These are phyloP conservation scores for Oenanthe sinensis DNA, from an alignment of 129 eudicot genomes.

Conservation along the genomic window DNA sequence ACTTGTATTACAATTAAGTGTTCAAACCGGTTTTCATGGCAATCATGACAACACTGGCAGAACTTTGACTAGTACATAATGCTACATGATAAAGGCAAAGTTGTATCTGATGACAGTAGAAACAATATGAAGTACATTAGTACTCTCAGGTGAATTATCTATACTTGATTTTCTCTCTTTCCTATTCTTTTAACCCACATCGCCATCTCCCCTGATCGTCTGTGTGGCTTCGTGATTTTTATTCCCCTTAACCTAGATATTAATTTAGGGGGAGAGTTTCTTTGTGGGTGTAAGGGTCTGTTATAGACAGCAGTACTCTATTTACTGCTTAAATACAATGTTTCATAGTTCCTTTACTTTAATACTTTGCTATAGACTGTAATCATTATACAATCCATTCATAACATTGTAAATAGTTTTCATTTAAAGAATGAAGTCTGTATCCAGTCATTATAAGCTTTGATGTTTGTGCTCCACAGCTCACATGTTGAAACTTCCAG, in stretches of 20 bases:
- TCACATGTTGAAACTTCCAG: conserved; percentile 23
- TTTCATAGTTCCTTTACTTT: too few species aligned
- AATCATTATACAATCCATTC: neutral
- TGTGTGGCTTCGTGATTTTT: neutral
- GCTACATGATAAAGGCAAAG: conserved; percentile 18
- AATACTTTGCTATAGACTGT: too few species aligned
- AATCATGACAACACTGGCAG: conserved; percentile 21
- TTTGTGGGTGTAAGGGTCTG: neutral
- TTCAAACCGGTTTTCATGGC: conserved; percentile 4
- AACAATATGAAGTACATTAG: conserved; percentile 23
- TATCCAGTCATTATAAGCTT: neutral
- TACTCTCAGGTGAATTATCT: conserved; percentile 34
- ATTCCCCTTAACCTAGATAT: neutral
- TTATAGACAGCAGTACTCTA: neutral
- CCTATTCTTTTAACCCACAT: neutral
- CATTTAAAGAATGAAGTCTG: neutral
- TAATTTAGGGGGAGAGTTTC: neutral
- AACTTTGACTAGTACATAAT: conserved; percentile 15
- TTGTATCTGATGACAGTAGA: conserved; percentile 25
- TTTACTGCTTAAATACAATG: neutral
- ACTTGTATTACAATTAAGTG: neutral
- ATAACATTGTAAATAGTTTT: neutral
- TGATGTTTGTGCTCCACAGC: conserved; percentile 22
- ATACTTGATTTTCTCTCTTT: neutral
- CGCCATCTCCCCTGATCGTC: neutral